Base-by-base conservation (phyloP, 2,329 filamentous ascomycete genomes). In the Hypomyces rosellus region DNA sequence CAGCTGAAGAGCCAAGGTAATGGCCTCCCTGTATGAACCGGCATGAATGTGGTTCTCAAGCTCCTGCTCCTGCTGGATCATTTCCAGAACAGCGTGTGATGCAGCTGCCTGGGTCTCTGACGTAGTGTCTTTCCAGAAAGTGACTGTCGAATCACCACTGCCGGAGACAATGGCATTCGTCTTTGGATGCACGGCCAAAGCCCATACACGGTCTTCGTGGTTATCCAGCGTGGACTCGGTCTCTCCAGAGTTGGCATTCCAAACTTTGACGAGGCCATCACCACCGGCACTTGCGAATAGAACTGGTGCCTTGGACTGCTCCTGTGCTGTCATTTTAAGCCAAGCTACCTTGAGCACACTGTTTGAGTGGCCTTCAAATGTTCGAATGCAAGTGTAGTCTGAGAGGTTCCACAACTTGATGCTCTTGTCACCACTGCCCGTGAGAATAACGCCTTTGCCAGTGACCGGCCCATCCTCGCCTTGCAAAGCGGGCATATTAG, bases 121-220 rank as follows among this genome's bases (percentile, higher is more conserved):
- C 0, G 90, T 95, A 2, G 90, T 96, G 64, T 99, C 93, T 61
- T 84, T 84, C 93, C 93, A 99, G 72, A 97, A 96, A 1, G 89
- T 95, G 36, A 99, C 82, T 1, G 89, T 91, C 34, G 90, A 91
- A 68, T 99, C 93, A 47, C 88, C 92, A 51, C 89, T 91, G 34
- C 91, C 93, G 6, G 93, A 97, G 34, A 95, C 85, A 47, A 99
- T 80, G 45, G 84, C 84, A 61, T 91, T 82, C 9, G 75, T 80
- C 40, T 75, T 63, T 42, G 86, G 77, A 65, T 92, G 78, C 11
- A 89, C 82, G 4, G 89, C 82, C 15, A 97, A 74, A 0, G 90
- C 90, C 91, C 91, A 96, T 1, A 97, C 91, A 51, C 93, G 83
- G 69, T 99, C 93, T 60, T 90, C 90, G 67, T 99, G 93, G 69